phyloP scores from a whole-genome alignment of 2,329 filamentous ascomycete species.

The Fusarium sp. region DNA sequence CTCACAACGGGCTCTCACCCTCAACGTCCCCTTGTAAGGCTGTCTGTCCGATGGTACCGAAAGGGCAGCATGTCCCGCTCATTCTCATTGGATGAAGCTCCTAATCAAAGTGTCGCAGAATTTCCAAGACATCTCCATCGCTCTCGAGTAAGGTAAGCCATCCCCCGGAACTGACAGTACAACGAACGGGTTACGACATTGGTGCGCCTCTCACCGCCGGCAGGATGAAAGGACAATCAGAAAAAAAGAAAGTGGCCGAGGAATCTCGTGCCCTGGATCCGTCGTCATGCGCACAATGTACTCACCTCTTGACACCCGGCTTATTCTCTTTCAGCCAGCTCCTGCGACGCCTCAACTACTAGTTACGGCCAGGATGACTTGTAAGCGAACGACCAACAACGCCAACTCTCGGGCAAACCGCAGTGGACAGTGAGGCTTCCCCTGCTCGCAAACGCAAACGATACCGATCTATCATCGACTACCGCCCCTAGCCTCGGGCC shows the following conservation, averaged over 20 bases:
- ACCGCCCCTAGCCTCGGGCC: slow-evolving; percentile 18
- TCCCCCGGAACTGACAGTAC: not conserved
- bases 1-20: not conserved
- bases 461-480: slow-evolving; percentile 16
- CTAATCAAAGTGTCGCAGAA: slow-evolving; percentile 1
- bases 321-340: slow-evolving; percentile 36
- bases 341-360: slow-evolving; percentile 36
- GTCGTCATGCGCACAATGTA: slow-evolving; percentile 11
- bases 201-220: slow-evolving; percentile 28
- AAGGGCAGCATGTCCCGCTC: not conserved
- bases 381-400: slow-evolving; percentile 22
- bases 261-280: not conserved
- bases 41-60: not conserved
- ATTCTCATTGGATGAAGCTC: not conserved
- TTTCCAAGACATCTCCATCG: not conserved
- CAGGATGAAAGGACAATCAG: not conserved
- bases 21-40: slow-evolving; percentile 4
- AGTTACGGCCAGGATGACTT: slow-evolving; percentile 9
- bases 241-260: slow-evolving; percentile 3
- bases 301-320: slow-evolving; percentile 5
- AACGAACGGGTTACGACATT: slow-evolving; percentile 17
- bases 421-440: slow-evolving; percentile 15
- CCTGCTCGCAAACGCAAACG: slow-evolving; percentile 10
- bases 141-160: not conserved
- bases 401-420: slow-evolving; percentile 8